Conservation (phyloP, 179 eudicot genomes). For the Beta lomatogona region DNA sequence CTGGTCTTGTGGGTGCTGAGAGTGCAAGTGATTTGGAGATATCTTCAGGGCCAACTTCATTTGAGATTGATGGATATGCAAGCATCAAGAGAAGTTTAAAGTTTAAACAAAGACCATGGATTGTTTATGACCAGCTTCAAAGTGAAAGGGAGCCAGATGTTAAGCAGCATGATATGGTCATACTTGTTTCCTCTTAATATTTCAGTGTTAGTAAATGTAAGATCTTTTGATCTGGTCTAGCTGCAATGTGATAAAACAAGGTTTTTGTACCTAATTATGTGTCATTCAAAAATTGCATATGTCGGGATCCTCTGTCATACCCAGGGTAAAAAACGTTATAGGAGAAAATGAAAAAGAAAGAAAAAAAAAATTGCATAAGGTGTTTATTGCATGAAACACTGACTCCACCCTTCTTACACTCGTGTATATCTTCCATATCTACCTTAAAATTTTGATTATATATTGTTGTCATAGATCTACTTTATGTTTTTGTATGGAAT, state of each 20-base stretch:
- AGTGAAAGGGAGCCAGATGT: constrained; percentile 38
- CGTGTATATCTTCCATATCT: not conserved
- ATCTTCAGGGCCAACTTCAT: constrained; percentile 30
- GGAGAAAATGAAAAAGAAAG: not conserved
- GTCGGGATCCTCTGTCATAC: not conserved
- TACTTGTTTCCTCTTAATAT: constrained; percentile 28
- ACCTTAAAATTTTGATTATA: not conserved
- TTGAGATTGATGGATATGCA: constrained; percentile 31
- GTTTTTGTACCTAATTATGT: not conserved
- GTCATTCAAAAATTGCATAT: constrained; percentile 3
- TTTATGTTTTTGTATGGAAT: not conserved
- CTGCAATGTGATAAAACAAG: constrained; percentile 10
- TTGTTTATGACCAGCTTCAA: constrained; percentile 35
- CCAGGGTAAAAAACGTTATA: not conserved
- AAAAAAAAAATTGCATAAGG: not conserved
- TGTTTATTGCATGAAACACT: not conserved
- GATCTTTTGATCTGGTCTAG: constrained; percentile 22
- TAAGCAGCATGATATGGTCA: constrained; percentile 47
- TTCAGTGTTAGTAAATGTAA: constrained; percentile 27
- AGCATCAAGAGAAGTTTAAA: constrained; percentile 37
- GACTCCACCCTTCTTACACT: not conserved
- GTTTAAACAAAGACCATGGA: constrained; percentile 60
- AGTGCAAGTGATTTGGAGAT: constrained; percentile 38
- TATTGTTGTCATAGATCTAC: not conserved
- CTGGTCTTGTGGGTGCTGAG: constrained; percentile 21